Evolutionary conservation across 139 green algal genomes (phyloP).

Genomic region (Monoraphidium neglectum): DNA sequence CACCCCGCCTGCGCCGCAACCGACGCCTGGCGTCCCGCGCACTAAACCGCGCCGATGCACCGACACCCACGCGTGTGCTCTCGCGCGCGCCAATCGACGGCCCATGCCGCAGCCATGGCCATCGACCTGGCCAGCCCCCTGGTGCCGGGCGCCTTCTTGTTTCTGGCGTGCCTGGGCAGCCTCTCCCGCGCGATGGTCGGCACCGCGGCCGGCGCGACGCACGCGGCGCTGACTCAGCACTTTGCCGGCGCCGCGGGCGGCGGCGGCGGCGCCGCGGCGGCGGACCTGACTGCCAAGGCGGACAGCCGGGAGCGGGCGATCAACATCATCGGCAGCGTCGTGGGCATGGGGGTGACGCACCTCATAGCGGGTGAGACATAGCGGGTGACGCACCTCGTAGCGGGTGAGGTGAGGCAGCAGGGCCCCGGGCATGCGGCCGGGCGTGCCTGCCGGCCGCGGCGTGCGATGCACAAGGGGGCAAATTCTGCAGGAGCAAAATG

Average conservation of each 20-base stretch:
- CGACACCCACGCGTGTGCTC: no score
- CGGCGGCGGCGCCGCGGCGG: constrained; percentile 83
- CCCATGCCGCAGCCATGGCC: constrained; percentile 38
- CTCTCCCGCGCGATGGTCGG: constrained; percentile 66
- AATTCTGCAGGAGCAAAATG: no score
- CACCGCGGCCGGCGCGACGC: constrained; percentile 74
- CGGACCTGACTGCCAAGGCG: constrained; percentile 66
- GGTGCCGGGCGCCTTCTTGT: constrained; percentile 50
- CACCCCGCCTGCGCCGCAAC: no score
- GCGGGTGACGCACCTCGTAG: constrained; percentile 4
- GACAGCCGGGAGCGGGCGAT: constrained; percentile 70
- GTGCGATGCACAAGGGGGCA: neutral
- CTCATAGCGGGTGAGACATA: constrained; percentile 16
- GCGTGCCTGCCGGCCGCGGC: neutral
- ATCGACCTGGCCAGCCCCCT: constrained; percentile 59
- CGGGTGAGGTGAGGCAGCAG: constrained; percentile 13
- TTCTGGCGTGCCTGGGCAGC: constrained; percentile 65
- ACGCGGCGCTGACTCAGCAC: constrained; percentile 86
- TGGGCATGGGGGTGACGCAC: constrained; percentile 69
- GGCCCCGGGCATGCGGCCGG: constrained; percentile 1
- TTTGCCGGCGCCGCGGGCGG: constrained; percentile 61
- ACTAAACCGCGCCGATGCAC: no score
- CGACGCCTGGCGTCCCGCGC: no score
- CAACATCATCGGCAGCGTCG: constrained; percentile 79
- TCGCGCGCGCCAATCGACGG: no score